These are phyloP conservation scores for Xylariaceae sp. DNA, from an alignment of 2,329 filamentous ascomycete genomes.

Conservation along the genomic window DNA sequence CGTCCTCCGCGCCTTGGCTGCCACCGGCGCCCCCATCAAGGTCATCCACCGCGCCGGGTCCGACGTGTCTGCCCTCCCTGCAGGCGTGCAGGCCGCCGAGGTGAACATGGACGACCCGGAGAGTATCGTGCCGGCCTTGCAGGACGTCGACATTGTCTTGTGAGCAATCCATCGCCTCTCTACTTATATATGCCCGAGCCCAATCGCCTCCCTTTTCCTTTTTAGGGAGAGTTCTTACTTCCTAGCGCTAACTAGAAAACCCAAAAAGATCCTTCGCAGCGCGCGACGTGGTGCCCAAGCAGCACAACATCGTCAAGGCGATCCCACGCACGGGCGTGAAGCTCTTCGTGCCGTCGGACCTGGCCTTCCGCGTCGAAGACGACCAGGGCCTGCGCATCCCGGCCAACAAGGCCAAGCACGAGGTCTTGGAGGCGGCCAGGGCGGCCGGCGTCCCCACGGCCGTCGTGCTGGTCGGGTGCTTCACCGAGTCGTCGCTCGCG, in stretches of 20 bases:
- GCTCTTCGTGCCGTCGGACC: conserved; percentile 27
- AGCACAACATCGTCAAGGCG: conserved; percentile 25
- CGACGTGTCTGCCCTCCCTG: conserved; percentile 21
- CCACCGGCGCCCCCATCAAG: conserved; percentile 23
- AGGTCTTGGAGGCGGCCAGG: conserved; percentile 21
- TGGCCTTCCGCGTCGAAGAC: conserved; percentile 21
- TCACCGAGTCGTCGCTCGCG: conserved; percentile 25
- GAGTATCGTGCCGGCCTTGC: conserved; percentile 16
- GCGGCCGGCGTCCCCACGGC: conserved; percentile 22
- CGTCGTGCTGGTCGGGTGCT: conserved; percentile 21
- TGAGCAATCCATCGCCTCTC: conserved; percentile 8
- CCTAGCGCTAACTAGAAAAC: no score
- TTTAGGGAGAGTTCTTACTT: no score
- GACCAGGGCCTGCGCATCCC: conserved; percentile 21
- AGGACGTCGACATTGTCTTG: conserved; percentile 23
- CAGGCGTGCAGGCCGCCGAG: conserved; percentile 12
- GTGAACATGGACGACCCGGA: conserved; percentile 19
- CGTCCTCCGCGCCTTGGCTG: conserved; percentile 21
- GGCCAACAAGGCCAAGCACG: conserved; percentile 22
- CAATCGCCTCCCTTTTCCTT: no score
- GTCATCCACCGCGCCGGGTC: conserved; percentile 25
- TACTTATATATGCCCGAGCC: no score
- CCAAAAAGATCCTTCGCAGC: conserved; percentile 24
- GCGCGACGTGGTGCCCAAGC: conserved; percentile 20
- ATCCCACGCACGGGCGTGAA: conserved; percentile 25